These are phyloP conservation scores for Aureobasidium sp. DNA, from an alignment of 2,329 filamentous ascomycete genomes.

Conservation along the genomic window DNA sequence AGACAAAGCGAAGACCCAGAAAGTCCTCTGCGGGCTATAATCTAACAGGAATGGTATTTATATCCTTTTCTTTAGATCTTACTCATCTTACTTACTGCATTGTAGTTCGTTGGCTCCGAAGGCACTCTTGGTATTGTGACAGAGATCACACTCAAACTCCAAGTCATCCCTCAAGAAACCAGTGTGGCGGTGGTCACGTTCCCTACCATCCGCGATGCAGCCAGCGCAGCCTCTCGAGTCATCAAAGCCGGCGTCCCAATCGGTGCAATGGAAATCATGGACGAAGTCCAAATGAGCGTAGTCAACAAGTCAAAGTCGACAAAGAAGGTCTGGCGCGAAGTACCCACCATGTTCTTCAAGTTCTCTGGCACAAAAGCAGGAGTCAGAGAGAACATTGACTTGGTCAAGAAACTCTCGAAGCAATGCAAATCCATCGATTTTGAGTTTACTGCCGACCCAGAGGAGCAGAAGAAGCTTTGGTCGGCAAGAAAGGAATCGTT, in stretches of 20 bases:
- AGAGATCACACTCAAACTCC: constrained; percentile 73
- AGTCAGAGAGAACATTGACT: constrained; percentile 67
- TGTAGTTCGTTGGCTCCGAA: constrained; percentile 66
- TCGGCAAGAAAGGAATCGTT: constrained; percentile 54
- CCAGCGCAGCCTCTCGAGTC: constrained; percentile 65
- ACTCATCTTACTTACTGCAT: too few relatives aligned
- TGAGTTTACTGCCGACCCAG: constrained; percentile 48
- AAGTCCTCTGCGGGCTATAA: constrained; percentile 83
- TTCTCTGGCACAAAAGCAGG: constrained; percentile 70
- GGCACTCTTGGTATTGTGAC: constrained; percentile 76
- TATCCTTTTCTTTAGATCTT: too few relatives aligned
- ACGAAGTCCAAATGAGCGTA: constrained; percentile 79
- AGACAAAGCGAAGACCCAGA: constrained; percentile 65
- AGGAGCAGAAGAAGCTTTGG: constrained; percentile 52
- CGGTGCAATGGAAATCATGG: constrained; percentile 79
- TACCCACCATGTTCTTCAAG: constrained; percentile 54
- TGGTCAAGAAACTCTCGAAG: constrained; percentile 62
- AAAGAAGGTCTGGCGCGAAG: constrained; percentile 65
- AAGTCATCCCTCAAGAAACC: constrained; percentile 67
- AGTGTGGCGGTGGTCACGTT: constrained; percentile 77
- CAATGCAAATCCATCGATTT: constrained; percentile 50
- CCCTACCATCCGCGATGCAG: constrained; percentile 68
- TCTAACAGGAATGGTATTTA: constrained; percentile 54
- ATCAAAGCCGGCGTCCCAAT: constrained; percentile 68
- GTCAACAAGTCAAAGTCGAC: constrained; percentile 70